A percentile compares a stretch with the other conserved stretches of the same genome.
Evolutionary conservation across 805 yeast genomes (phyloP).

Genomic region (Yamadazyma philogaea): DNA sequence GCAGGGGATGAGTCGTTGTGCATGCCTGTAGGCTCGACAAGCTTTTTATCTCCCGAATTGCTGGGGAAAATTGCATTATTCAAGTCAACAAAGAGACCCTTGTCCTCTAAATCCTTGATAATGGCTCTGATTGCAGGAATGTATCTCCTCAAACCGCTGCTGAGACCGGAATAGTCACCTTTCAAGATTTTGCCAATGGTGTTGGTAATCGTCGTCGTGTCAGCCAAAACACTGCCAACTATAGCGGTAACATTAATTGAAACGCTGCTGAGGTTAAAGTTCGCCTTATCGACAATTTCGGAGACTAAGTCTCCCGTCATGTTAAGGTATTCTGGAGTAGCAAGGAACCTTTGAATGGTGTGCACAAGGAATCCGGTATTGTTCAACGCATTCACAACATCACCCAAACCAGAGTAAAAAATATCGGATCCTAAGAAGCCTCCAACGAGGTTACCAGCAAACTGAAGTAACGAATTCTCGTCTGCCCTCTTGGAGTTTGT

Average conservation of each 20-base stretch:
- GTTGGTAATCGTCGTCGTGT: slow-evolving; percentile 21
- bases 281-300: slow-evolving; percentile 27
- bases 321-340: slow-evolving; percentile 33
- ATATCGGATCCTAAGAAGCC: slow-evolving; percentile 27
- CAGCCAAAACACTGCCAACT: slow-evolving; percentile 20
- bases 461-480: slow-evolving; percentile 23
- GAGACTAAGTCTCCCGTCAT: slow-evolving; percentile 32
- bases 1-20: not conserved
- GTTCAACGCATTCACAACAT: slow-evolving; percentile 33
- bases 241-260: slow-evolving; percentile 27
- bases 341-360: slow-evolving; percentile 32
- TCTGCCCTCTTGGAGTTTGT: slow-evolving; percentile 11
- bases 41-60: slow-evolving; percentile 6
- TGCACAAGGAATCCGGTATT: slow-evolving; percentile 40
- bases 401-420: slow-evolving; percentile 24
- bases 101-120: slow-evolving; percentile 29
- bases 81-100: slow-evolving; percentile 37
- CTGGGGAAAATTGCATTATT: slow-evolving; percentile 26
- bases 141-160: slow-evolving; percentile 23
- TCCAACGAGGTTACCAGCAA: slow-evolving; percentile 28
- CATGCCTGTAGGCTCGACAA: slow-evolving; percentile 8
- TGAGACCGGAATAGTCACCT: slow-evolving; percentile 12
- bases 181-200: slow-evolving; percentile 16
- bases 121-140: slow-evolving; percentile 29
- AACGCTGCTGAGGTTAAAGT: slow-evolving; percentile 17